Base-by-base conservation (phyloP, 306 rosid genomes). In the Prunus mume region DNA sequence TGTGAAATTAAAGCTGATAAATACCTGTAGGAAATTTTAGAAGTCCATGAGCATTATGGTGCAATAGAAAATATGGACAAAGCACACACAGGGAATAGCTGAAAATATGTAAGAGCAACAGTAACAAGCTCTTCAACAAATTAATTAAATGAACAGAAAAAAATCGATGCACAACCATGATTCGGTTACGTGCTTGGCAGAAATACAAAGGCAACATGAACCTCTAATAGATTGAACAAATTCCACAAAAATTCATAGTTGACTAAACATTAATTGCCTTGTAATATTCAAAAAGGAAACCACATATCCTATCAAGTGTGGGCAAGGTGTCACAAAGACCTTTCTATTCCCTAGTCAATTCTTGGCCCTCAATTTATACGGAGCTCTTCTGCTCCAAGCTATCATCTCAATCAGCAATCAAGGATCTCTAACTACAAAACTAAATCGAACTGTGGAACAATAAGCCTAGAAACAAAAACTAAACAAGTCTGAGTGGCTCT, bases 1-100 rank as follows among this genome's bases (percentile, higher is more conserved):
- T 92, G 98, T 50, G 99, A 95, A 82, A 95, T 95, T 77, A 95
- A 87, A 73, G 97, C 98, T 20, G 92, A 84, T 71, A 95, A 84
- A 72, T 95, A 95, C 86, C 99, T 95, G 87, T 54, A 65, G 46
- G 74, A 32, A 66, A 75, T 25, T 69, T 52, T 6, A 70, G 60
- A 84, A 68, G 68, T 30, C 24, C 27, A 12, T 74, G 24, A 74
- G 46, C 50, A 45, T 15, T 1, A 60, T 10, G 47, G 25, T 58
- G 43, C 17, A 41, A 66, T 11, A 66, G 2, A 66, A 70, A 51
- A n/a, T 34, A 17, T 24, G 25, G 65, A 18, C 9, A 38, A 38
- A 34, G 41, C 41, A 34, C 41, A 38, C 7, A 38, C 43, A 38
- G 9, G 43, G 43, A 38, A 38, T 38, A 38, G 43, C 43, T 38